A percentile compares a stretch with the other conserved stretches of the same genome.
Conservation (phyloP, 202 grass and related monocot species). For the Cymbopogon flexuosus region DNA sequence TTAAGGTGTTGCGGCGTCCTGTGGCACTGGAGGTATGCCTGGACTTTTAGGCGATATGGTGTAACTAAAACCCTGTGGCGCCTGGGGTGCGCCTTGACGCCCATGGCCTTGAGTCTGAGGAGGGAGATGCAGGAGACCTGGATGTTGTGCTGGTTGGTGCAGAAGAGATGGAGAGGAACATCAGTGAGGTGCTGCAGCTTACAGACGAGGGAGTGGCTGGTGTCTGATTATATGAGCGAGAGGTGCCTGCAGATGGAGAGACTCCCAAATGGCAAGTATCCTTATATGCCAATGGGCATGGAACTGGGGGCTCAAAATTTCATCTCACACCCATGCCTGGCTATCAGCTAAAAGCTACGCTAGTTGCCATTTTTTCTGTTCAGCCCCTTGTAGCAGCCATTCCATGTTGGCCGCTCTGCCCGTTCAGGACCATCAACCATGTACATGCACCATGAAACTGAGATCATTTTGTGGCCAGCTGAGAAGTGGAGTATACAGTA, state of each 20-base stretch:
- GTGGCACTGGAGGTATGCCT: background rate
- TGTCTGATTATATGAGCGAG: too few species aligned
- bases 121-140: background rate
- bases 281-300: background rate
- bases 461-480: background rate
- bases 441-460: background rate
- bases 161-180: background rate
- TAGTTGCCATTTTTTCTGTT: background rate
- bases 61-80: background rate
- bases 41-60: background rate
- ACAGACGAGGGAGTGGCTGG: background rate
- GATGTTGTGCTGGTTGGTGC: background rate
- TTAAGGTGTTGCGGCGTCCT: background rate
- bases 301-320: background rate
- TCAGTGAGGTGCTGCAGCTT: background rate
- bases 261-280: too few species aligned
- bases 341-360: background rate
- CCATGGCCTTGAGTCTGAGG: background rate
- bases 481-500: background rate
- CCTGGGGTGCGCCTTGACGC: background rate
- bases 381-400: background rate
- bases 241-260: too few species aligned
- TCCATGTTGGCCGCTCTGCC: background rate
- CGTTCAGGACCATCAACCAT: background rate
- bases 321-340: background rate